Conservation (phyloP, 75 land plant genomes). For the Adiantum capillusveneris region DNA sequence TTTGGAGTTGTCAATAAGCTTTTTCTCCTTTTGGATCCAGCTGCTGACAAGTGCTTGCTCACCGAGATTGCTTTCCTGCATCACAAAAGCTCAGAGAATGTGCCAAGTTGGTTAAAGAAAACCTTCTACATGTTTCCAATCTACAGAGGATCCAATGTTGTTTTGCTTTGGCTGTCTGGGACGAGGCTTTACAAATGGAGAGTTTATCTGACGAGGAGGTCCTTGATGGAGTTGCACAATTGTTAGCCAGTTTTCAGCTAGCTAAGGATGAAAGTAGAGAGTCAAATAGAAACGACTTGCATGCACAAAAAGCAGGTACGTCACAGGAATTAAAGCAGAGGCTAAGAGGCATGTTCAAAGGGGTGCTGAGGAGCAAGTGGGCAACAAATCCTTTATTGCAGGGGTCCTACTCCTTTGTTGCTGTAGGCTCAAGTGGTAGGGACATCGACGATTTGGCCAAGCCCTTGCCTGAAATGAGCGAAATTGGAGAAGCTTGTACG, state of each 20-base stretch:
- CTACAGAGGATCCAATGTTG: conserved; percentile 41
- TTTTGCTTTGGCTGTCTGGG: conserved; percentile 61
- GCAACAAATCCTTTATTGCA: conserved; percentile 62
- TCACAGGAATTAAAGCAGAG: not conserved
- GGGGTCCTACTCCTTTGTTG: conserved; percentile 81
- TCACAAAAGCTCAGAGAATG: not conserved
- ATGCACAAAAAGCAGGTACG: not conserved
- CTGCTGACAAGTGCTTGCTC: conserved; percentile 13
- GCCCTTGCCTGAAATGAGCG: conserved; percentile 38
- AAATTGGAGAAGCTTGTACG: too few species aligned
- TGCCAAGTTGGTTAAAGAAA: conserved; percentile 70
- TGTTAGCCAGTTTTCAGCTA: conserved; percentile 34
- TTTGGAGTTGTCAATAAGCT: conserved; percentile 82
- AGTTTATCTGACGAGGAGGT: conserved; percentile 51
- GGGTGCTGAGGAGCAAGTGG: conserved; percentile 52
- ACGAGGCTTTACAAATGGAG: conserved; percentile 67
- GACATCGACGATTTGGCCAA: conserved; percentile 63
- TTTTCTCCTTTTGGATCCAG: conserved; percentile 33
- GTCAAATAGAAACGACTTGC: not conserved
- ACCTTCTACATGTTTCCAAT: conserved; percentile 63
- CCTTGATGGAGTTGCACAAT: conserved; percentile 46
- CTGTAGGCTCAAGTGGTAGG: conserved; percentile 72
- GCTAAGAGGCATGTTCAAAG: conserved; percentile 7
- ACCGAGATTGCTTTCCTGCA: conserved; percentile 35
- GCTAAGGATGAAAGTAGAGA: too few species aligned